Base-by-base conservation (phyloP, 805 yeast genomes). In the Candida piceae region DNA sequence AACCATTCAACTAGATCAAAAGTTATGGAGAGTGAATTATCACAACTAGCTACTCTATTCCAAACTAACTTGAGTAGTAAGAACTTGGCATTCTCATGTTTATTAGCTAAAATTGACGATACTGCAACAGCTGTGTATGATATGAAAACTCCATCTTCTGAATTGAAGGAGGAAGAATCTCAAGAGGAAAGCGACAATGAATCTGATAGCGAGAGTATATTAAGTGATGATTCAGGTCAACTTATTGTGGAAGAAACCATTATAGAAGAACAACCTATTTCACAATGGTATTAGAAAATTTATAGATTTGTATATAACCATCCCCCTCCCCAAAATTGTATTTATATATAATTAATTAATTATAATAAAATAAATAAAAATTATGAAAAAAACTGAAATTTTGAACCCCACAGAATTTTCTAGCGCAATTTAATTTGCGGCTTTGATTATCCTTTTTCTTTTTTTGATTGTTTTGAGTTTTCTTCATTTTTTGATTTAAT, bases 1-100 rank as follows among this genome's bases (percentile, higher is more conserved):
- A 49, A 57, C 7, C 59, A 58, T 32, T 55, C 58, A 38, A 50
- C 49, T 23, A 49, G 60, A 12, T 61, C 69, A 4, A 53, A 57
- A 17, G 64, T 64, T 33, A 58, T 63, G 22, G 77, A 74, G 40
- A 53, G 58, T 20, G 69, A 69, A 30, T 49, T 81, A 37, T 62
- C 62, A 29, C 38, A 57, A 22, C 49, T 78, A 12, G 58, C 62
- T 50, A 64, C 65, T 31, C 30, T 51, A 3, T 55, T 74, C 38
- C 53, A 56, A 38, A 48, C 42, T 7, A 43, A 45, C 15, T 49
- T 76, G 27, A 55, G 63, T 23, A 63, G 60, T 4, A 56, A 62
- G 29, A 70, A 66, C 26, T 44, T 76, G 21, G 81, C 80, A 4
- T 70, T 70, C 49, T 67, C 66, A 32, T 72, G 80, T 46, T 58